phyloP scores from a whole-genome alignment of 2,329 filamentous ascomycete genomes.

The Arthrobotrys conoides region DNA sequence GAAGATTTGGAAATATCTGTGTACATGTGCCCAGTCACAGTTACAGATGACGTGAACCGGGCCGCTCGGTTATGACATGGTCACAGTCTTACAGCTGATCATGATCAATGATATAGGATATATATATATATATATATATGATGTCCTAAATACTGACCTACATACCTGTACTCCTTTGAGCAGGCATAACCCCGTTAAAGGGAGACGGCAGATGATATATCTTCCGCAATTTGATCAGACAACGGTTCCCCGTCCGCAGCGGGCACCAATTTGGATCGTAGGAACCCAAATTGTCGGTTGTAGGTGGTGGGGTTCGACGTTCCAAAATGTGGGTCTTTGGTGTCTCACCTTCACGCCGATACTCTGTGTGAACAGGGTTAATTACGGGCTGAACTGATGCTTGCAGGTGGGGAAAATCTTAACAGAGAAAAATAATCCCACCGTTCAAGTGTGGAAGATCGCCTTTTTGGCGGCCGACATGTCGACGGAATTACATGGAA shows the following conservation, averaged over 20 bases:
- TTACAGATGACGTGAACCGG: constrained; percentile 32
- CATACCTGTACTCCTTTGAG: not conserved
- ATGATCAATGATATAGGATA: constrained; percentile 42
- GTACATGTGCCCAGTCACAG: constrained; percentile 1
- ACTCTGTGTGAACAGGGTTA: constrained; percentile 40
- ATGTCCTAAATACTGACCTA: not conserved
- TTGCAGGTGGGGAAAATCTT: constrained; percentile 46
- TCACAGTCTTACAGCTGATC: constrained; percentile 58
- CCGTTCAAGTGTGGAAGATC: constrained; percentile 28
- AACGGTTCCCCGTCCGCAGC: constrained; percentile 35
- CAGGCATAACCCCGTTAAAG: constrained; percentile 36
- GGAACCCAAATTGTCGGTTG: constrained; percentile 44
- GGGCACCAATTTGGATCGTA: constrained; percentile 29
- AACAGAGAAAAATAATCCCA: constrained; percentile 30
- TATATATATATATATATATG: too few species aligned
- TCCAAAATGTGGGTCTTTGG: constrained; percentile 34
- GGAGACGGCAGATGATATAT: constrained; percentile 47
- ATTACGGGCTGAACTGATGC: constrained; percentile 44
- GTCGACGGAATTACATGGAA: constrained; percentile 12
- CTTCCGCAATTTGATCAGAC: constrained; percentile 50
- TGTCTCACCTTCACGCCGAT: constrained; percentile 57
- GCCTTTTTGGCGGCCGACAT: constrained; percentile 25
- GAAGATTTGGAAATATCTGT: constrained; percentile 3
- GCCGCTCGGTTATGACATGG: constrained; percentile 40
- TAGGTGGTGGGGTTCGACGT: constrained; percentile 48